Percentiles rank a stretch among this genome's conserved stretches.
These are phyloP conservation scores for Solanum corneliomulleri DNA, from an alignment of 257 asterid species.

Conservation along the genomic window DNA sequence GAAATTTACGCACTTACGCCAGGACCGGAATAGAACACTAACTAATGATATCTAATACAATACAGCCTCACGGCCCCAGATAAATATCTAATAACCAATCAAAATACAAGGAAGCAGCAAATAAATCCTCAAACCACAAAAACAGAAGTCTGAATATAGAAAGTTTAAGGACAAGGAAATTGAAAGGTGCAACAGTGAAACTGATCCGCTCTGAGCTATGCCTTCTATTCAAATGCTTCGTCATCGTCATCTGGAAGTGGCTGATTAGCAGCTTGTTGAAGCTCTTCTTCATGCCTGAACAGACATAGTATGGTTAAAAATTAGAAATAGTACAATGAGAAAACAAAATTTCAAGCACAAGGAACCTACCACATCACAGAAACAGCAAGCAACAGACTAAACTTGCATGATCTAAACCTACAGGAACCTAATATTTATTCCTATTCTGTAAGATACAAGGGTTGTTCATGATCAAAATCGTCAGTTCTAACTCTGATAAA, in stretches of 20 bases:
- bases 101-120: background rate
- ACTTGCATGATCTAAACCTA: background rate
- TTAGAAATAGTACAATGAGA: background rate
- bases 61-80: background rate
- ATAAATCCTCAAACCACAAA: background rate
- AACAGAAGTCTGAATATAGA: background rate
- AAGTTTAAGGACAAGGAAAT: background rate
- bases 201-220: background rate
- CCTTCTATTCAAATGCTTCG: conserved; percentile 45
- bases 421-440: background rate
- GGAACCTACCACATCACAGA: background rate
- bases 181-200: background rate
- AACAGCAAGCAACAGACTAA: background rate
- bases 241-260: conserved; percentile 93
- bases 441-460: background rate
- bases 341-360: background rate
- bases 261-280: conserved; percentile 46
- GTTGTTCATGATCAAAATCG: background rate
- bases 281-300: conserved; percentile 65
- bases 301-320: background rate
- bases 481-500: background rate
- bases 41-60: background rate
- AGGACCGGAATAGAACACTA: background rate
- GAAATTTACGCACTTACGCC: background rate
- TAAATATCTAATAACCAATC: background rate